Evolutionary conservation across 148 eudicot genomes (phyloP).

Genomic region (Vaccinium corymbosum): DNA sequence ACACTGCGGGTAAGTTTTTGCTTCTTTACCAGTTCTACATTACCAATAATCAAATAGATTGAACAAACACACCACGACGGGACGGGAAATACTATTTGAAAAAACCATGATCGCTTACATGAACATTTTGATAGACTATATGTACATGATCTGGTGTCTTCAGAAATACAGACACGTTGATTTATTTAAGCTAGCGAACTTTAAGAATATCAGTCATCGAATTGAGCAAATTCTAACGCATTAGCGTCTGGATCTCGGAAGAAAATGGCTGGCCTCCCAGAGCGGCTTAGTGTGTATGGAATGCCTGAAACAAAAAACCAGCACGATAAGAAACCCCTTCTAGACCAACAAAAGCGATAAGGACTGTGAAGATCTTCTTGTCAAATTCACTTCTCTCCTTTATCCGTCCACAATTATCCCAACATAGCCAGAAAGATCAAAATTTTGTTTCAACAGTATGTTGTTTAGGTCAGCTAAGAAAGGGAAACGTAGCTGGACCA

Average conservation of each 20-base stretch:
- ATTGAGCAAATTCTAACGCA: constrained; percentile 85
- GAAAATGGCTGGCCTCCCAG: constrained; percentile 96
- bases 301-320: constrained; percentile 46
- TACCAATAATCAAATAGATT: neutral
- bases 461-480: neutral
- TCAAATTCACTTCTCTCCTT: neutral
- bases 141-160: neutral
- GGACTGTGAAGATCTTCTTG: neutral
- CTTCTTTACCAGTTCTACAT: neutral
- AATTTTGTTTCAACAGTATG: neutral
- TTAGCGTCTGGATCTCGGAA: constrained; percentile 89
- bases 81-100: neutral
- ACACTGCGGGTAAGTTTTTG: neutral
- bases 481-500: neutral
- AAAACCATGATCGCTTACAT: neutral
- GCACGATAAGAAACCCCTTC: neutral
- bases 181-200: neutral
- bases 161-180: neutral
- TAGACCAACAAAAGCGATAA: neutral
- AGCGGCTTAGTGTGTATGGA: constrained; percentile 83
- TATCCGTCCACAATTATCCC: neutral
- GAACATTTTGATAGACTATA: neutral
- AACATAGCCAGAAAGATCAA: neutral
- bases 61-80: neutral
- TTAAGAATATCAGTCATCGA: constrained; percentile 29